Evolutionary conservation across 2,329 filamentous ascomycete species (phyloP), one percentile per base, ranked within the genome.

Genomic region (Microsporum audouinii): DNA sequence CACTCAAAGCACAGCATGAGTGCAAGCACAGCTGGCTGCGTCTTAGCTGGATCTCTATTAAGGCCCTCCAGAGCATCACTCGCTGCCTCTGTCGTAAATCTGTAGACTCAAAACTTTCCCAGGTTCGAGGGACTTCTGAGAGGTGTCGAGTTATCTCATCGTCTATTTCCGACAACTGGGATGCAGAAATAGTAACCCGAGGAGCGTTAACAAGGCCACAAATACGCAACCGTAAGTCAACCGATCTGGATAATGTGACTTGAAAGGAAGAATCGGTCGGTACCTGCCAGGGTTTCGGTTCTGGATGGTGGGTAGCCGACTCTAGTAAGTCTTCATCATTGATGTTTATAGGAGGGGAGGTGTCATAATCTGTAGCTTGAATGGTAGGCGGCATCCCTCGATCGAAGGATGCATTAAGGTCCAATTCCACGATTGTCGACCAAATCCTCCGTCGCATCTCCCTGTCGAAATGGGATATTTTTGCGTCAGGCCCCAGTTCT

Each of bases 341-440:
- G 17, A 82, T 68, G 62, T 83, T 82, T 27, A 74, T 69, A 0
- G 81, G 80, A 3, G 77, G 69, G 6, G 73, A 71, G 2, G 75
- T 76, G 63, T 84, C 81, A 61, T 79, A 81, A 59, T 77, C 74
- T 0, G 70, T 69, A 10, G 70, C 68, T 49, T 75, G 74, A 12
- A 78, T 61, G 1, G 71, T 73, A 43, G 81, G 78, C 2, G 79
- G 77, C 71, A 84, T 79, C 0, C 82, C 82, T 10, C 76, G 75
- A 63, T 84, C 80, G 12, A 84, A 70, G 0, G 80, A 79, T 0
- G 79, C 75, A 65, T 84, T 81, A 1, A 83, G 68, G 60, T 84
- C 82, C 31, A 84, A 69, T 65, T 84, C 81, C 7, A 80, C 70
- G 7, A 83, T 80, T 0, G 82, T 82, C 1, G 74, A 75, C 82